Percentiles rank a stretch among this genome's conserved stretches.
These are phyloP conservation scores for Paraconiothyrium sp. DNA, from an alignment of 2,329 filamentous ascomycete species.

Conservation along the genomic window DNA sequence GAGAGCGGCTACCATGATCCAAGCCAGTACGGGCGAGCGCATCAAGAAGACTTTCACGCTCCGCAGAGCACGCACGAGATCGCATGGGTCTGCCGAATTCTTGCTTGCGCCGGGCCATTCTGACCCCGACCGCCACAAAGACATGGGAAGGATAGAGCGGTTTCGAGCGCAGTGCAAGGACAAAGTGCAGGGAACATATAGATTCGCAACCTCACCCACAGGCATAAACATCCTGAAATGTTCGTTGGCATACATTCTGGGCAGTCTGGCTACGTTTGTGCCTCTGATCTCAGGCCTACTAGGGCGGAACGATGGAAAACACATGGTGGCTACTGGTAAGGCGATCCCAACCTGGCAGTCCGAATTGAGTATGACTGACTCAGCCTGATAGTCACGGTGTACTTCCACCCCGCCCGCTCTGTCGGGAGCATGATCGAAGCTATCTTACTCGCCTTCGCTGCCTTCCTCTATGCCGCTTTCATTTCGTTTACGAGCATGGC, in stretches of 20 bases:
- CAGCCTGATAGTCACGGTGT: constrained; percentile 74
- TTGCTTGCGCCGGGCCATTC: constrained; percentile 45
- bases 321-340: constrained; percentile 79
- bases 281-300: constrained; percentile 76
- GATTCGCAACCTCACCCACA: constrained; percentile 74
- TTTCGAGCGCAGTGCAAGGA: constrained; percentile 49
- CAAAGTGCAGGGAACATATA: constrained; percentile 53
- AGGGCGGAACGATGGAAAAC: constrained; percentile 88
- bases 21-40: constrained; percentile 86
- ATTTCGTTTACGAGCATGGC: constrained; percentile 87
- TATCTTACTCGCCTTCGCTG: constrained; percentile 76
- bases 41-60: constrained; percentile 82
- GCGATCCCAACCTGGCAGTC: neutral
- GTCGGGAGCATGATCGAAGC: constrained; percentile 91
- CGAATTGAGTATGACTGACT: neutral
- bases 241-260: constrained; percentile 86
- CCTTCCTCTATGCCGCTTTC: constrained; percentile 79
- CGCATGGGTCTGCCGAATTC: constrained; percentile 56
- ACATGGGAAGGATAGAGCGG: constrained; percentile 42
- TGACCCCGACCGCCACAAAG: constrained; percentile 39
- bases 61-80: constrained; percentile 56
- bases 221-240: constrained; percentile 89
- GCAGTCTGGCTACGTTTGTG: constrained; percentile 86
- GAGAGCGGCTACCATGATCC: constrained; percentile 85
- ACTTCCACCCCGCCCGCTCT: constrained; percentile 89